Evolutionary conservation across 345 rosid species (phyloP).

Genomic region (Eucalyptus erythrocorys): DNA sequence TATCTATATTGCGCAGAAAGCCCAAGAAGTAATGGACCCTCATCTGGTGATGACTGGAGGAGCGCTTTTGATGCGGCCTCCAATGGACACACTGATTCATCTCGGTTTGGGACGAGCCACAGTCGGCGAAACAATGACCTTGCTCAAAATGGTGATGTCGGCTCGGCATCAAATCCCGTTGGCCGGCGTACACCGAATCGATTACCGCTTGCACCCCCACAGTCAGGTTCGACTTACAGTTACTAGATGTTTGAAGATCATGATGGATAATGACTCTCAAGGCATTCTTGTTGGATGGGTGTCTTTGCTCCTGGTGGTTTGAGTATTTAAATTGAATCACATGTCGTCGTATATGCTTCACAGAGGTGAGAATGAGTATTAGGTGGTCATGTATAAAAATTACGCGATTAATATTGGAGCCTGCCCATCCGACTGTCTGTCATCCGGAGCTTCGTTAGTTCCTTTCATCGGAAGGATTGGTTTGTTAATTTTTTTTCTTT

Average conservation of each 20-base stretch:
- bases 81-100: constrained; percentile 32
- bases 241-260: not conserved
- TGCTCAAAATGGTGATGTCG: constrained; percentile 61
- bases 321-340: not conserved
- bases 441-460: not conserved
- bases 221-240: constrained; percentile 39
- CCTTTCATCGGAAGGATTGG: not conserved
- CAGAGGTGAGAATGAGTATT: not conserved
- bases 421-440: not conserved
- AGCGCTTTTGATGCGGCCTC: constrained; percentile 82
- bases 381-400: not conserved
- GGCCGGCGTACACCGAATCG: constrained; percentile 80
- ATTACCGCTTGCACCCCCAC: constrained; percentile 86
- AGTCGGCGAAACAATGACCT: constrained; percentile 65
- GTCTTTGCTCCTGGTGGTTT: not conserved
- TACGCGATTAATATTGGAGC: not conserved
- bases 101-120: constrained; percentile 42
- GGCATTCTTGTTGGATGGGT: not conserved
- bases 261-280: not conserved
- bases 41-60: constrained; percentile 83
- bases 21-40: constrained; percentile 44
- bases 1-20: constrained; percentile 37
- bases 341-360: not conserved
- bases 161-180: constrained; percentile 23
- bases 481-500: not conserved